These are phyloP conservation scores for Suillus plorans DNA, from an alignment of 768 basidiomycete species.

Conservation along the genomic window DNA sequence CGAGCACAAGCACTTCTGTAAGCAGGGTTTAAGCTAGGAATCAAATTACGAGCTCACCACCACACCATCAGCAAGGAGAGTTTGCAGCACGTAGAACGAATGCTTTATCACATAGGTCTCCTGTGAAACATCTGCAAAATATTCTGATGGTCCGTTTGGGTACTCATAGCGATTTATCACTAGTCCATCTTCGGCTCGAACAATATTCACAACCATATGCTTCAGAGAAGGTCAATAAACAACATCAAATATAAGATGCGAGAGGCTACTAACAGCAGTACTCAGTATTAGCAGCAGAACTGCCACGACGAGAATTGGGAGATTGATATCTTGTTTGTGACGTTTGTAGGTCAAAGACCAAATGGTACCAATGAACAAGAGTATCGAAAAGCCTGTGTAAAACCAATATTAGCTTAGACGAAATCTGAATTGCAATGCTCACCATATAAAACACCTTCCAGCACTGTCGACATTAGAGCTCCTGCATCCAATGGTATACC, in stretches of 20 bases:
- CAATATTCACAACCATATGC: conserved; percentile 17
- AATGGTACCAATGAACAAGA: conserved; percentile 34
- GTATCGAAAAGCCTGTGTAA: conserved; percentile 32
- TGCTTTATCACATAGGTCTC: conserved; percentile 26
- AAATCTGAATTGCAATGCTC: neutral
- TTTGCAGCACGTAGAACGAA: conserved; percentile 16
- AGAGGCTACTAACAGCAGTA: conserved; percentile 18
- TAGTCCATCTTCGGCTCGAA: conserved; percentile 19
- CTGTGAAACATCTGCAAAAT: conserved; percentile 22
- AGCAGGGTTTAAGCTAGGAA: neutral
- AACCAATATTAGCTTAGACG: neutral
- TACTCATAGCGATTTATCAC: conserved; percentile 16
- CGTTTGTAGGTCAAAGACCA: conserved; percentile 19
- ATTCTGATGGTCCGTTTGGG: conserved; percentile 22
- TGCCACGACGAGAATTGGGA: conserved; percentile 16
- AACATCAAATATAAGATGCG: neutral
- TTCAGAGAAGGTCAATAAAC: neutral
- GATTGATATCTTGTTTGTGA: conserved; percentile 9
- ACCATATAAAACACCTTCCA: neutral
- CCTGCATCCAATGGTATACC: neutral
- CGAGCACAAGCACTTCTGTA: neutral
- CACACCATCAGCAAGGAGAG: conserved; percentile 8
- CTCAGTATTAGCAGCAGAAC: conserved; percentile 20
- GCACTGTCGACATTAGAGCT: neutral
- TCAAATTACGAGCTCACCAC: neutral